Evolutionary conservation across 2,329 filamentous ascomycete genomes (phyloP), one percentile per base, ranked within the genome.

Genomic region (Torrubiella hemipterigena): DNA sequence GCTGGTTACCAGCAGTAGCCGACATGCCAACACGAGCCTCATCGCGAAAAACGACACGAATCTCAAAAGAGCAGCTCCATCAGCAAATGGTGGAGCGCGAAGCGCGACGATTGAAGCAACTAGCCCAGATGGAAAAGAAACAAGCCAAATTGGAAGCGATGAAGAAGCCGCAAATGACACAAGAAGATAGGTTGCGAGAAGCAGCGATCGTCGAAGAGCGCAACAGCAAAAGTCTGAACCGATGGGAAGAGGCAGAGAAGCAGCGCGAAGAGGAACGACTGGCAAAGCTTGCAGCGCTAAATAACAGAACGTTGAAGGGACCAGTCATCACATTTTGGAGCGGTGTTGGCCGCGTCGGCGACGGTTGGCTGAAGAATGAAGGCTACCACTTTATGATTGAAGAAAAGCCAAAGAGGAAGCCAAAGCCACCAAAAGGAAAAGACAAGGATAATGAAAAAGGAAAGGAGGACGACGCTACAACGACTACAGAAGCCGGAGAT

Each of bases 311-410:
- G 30, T 68, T 96, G 7, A 78, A 89, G 32, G 91, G 91, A 0
- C 85, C 91, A 0, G 84, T 95, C 9, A 77, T 95, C 25, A 84
- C 83, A 3, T 89, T 82, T 54, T 95, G 87, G 80, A 96, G 87
- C 53, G 91, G 89, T n/a, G 72, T 84, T 39, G 82, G 82, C 20
- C 74, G 83, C 44, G 89, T 84, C 70, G 68, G 79, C 33, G 78
- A 84, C 45, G 81, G 80, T 16, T 81, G 78, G 49, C 61, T 87
- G 47, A 77, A 73, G 47, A 69, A 73, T 38, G 69, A 85, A 23
- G 82, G 83, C 24, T 77, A 71, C 42, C 65, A 69, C 39, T 66
- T 79, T 22, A 67, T 65, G 3, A 66, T 77, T 38, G 71, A 77
- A 45, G 72, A 77, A 47, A 73, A 70, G 45, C 62, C 64, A 41